Conservation (phyloP, 306 rosid genomes). For the Mimosa pudica region DNA sequence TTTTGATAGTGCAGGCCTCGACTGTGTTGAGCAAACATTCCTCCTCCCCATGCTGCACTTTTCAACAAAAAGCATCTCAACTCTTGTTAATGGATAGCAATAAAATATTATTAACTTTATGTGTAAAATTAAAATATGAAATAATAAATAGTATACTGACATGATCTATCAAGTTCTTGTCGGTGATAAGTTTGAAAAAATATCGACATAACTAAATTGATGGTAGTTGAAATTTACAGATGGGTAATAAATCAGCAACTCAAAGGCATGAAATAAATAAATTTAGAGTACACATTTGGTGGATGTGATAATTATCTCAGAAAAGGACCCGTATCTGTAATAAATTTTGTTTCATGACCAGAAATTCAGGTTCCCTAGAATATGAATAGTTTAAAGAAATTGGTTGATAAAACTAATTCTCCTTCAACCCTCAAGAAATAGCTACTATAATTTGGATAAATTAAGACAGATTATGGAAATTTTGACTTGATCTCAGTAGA, state of each 20-base stretch:
- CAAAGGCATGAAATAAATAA: neutral
- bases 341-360: neutral
- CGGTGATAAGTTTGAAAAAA: neutral
- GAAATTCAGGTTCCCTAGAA: neutral
- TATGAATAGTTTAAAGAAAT: neutral
- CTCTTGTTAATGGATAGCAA: neutral
- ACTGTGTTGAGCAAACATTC: conserved; percentile 82
- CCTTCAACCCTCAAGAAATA: too few relatives aligned
- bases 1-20: conserved; percentile 73
- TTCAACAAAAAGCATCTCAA: neutral
- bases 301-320: neutral
- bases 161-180: neutral
- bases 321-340: neutral
- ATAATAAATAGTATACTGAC: neutral
- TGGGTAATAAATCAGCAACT: neutral
- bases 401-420: neutral
- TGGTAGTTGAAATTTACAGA: neutral
- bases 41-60: conserved; percentile 81
- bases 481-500: too few relatives aligned
- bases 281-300: neutral
- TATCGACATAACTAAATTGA: neutral
- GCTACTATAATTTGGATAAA: too few relatives aligned
- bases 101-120: neutral
- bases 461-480: too few relatives aligned
- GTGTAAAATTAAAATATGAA: neutral